Base-by-base conservation (phyloP, 495 filamentous ascomycete genomes). In the Hyaloscypha variabilis region DNA sequence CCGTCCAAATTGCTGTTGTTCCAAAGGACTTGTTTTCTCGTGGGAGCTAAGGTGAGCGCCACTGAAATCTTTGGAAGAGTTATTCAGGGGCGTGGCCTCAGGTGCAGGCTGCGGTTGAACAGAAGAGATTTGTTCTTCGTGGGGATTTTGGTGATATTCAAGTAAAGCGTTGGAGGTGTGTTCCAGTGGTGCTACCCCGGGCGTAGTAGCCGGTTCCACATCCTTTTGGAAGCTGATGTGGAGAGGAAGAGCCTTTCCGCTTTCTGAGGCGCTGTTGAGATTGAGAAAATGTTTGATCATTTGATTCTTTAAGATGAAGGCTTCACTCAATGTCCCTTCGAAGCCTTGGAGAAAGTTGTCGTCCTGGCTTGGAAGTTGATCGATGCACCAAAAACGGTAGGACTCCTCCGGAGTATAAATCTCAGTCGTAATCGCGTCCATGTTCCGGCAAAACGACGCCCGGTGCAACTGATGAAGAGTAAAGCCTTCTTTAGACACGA, bases 161-260 rank as follows among this genome's bases (percentile, higher is more conserved):
- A 46, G 39, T 46, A 46, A 46, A 46, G 39, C 39, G 39, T 46
- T 46, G 39, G 39, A 46, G 39, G 39, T 46, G 39, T 46, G 39
- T 46, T 46, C 39, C 39, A 46, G 39, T 46, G 39, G 39, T 46
- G 39, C 39, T 46, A 19, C 39, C 39, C 39, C 39, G 39, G 39
- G 39, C 39, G 39, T 46, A 46, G 39, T 46, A 46, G 39, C 39
- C 39, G 39, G 39, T 46, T 46, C 39, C 39, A 46, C 39, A 46
- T 46, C 39, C 39, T 46, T 46, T 46, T 46, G 39, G 39, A 46
- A 46, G 39, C 39, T 46, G 39, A 46, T 46, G 39, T 46, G 39
- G 39, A 46, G 39, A 46, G 39, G 39, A 46, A 46, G 39, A 46
- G 39, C 39, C 39, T 46, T 46, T 46, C 39, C 39, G 39, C 39